These are phyloP conservation scores for Naganishia albida DNA, from an alignment of 1,284 basidiomycete species.

Conservation along the genomic window DNA sequence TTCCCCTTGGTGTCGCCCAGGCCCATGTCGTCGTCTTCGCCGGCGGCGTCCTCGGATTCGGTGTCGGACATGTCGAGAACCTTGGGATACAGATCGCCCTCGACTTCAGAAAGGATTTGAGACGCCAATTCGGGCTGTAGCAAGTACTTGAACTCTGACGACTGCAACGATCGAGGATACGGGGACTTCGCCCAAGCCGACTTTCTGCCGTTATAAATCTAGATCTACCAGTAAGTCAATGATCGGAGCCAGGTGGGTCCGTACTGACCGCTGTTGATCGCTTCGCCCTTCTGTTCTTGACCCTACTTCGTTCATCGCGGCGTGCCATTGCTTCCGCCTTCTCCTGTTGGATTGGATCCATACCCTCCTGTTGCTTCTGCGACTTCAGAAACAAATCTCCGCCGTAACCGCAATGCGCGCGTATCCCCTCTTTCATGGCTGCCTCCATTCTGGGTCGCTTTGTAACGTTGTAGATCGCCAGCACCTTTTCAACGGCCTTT, in stretches of 20 bases:
- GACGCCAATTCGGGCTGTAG: not conserved
- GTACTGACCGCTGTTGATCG: not conserved
- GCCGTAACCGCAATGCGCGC: too few species aligned
- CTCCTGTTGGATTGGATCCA: too few species aligned
- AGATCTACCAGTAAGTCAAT: too few species aligned
- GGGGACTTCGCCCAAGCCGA: not conserved
- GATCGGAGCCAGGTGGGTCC: too few species aligned
- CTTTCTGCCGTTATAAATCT: not conserved
- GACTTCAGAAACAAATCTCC: not conserved
- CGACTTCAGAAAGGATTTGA: not conserved
- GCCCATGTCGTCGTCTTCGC: not conserved
- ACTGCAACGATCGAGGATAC: not conserved
- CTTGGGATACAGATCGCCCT: not conserved
- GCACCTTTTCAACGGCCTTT: not conserved
- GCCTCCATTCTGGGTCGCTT: too few species aligned
- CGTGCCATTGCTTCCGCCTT: too few species aligned
- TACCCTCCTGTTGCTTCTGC: not conserved
- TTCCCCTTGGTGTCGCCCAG: too few species aligned
- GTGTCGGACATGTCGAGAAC: not conserved
- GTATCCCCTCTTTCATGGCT: not conserved
- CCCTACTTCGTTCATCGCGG: not conserved
- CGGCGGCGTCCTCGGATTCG: not conserved
- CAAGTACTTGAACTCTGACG: not conserved
- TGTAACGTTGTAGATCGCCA: too few species aligned
- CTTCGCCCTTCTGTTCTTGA: not conserved